A percentile compares a stretch with the other conserved stretches of the same genome.
Conservation (phyloP, 2,329 filamentous ascomycete genomes). For the Fusarium chaquense region DNA sequence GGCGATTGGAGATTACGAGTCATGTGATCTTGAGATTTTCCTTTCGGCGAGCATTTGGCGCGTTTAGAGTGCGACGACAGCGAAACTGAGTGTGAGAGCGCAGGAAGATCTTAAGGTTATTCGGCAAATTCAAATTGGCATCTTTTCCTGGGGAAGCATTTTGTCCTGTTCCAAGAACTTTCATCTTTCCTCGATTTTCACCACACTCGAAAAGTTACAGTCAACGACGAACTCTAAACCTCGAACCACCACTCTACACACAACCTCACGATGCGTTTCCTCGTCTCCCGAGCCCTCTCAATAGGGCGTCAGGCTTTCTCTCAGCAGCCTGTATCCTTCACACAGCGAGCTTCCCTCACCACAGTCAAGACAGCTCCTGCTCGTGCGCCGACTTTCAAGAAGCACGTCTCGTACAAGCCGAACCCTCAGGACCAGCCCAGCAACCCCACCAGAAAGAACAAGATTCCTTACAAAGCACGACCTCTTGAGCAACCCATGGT, state of each 20-base stretch:
- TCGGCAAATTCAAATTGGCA: slow-evolving; percentile 27
- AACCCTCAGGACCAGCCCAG: slow-evolving; percentile 36
- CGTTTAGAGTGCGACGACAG: slow-evolving; percentile 27
- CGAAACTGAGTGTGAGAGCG: slow-evolving; percentile 12
- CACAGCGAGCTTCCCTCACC: slow-evolving; percentile 29
- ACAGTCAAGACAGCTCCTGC: slow-evolving; percentile 25
- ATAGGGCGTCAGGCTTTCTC: slow-evolving; percentile 37
- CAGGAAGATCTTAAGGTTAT: slow-evolving; percentile 11
- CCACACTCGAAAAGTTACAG: neutral
- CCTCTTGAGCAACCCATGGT: slow-evolving; percentile 45
- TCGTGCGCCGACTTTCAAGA: slow-evolving; percentile 42
- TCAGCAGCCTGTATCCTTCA: slow-evolving; percentile 22
- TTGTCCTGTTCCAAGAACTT: neutral
- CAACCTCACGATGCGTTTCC: slow-evolving; percentile 46
- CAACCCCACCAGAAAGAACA: slow-evolving; percentile 46
- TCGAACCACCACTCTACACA: slow-evolving; percentile 9
- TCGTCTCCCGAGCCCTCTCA: slow-evolving; percentile 43
- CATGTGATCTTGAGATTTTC: slow-evolving; percentile 56
- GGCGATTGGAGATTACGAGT: slow-evolving; percentile 44
- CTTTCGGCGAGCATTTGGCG: slow-evolving; percentile 38
- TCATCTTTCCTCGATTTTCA: neutral
- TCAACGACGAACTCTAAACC: slow-evolving; percentile 11
- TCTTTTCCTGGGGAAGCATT: neutral
- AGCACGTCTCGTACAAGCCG: slow-evolving; percentile 40
- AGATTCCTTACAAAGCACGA: slow-evolving; percentile 45